A percentile compares a stretch with the other conserved stretches of the same genome.
phyloP scores from a whole-genome alignment of 2,329 filamentous ascomycete genomes.

The Chlorencoelia australis region DNA sequence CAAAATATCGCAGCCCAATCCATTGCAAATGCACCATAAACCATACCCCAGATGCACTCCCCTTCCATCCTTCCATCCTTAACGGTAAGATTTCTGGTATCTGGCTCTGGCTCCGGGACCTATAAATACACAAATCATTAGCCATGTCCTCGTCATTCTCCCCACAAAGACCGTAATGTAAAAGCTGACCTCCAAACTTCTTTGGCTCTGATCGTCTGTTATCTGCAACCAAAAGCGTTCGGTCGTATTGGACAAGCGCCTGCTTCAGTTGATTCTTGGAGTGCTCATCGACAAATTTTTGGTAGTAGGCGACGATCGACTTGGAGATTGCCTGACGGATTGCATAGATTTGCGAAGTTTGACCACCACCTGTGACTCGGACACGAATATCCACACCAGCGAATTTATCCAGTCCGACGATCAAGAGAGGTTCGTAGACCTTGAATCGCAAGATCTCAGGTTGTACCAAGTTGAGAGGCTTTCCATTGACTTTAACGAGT shows the following conservation, averaged over 20 bases:
- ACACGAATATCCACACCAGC: slow-evolving; percentile 94
- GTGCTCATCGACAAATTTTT: slow-evolving; percentile 99
- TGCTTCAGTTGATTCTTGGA: slow-evolving; percentile 99
- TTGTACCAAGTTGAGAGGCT: slow-evolving; percentile 86
- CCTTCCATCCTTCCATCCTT: slow-evolving; percentile 36
- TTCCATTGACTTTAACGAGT: slow-evolving; percentile 98
- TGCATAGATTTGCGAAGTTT: slow-evolving; percentile 95
- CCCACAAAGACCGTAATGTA: background rate
- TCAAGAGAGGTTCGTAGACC: slow-evolving; percentile 98
- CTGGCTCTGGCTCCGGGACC: slow-evolving; percentile 89
- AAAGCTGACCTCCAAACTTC: slow-evolving; percentile 54
- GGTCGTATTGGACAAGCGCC: slow-evolving; percentile 89
- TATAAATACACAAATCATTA: slow-evolving; percentile 43
- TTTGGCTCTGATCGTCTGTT: slow-evolving; percentile 99
- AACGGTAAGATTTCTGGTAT: slow-evolving; percentile 99
- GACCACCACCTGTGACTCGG: slow-evolving; percentile 92
- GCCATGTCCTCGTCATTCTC: slow-evolving; percentile 4
- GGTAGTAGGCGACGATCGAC: slow-evolving; percentile 96
- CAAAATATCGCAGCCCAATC: slow-evolving; percentile 23
- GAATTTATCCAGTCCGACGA: slow-evolving; percentile 97
- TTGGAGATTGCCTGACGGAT: slow-evolving; percentile 99
- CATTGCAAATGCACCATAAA: slow-evolving; percentile 29
- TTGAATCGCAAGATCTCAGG: slow-evolving; percentile 98
- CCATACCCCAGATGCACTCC: slow-evolving; percentile 23
- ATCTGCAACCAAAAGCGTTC: slow-evolving; percentile 95